These are phyloP conservation scores for Candida albicans DNA, from an alignment of 1,139 yeast species.

Conservation along the genomic window DNA sequence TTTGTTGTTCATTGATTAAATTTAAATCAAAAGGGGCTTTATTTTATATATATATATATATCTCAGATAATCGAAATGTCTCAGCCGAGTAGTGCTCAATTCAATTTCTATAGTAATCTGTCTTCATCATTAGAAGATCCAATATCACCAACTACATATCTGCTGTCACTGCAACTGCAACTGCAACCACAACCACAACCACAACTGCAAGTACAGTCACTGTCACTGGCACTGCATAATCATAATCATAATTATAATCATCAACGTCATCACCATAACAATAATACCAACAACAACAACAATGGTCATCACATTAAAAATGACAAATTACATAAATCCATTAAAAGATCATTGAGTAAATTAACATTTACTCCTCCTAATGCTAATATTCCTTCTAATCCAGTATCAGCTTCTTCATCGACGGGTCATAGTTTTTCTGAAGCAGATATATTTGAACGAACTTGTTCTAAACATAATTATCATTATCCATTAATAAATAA, in stretches of 20 bases:
- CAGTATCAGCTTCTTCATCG: slow-evolving; percentile 1
- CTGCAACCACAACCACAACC: neutral
- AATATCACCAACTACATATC: neutral
- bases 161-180: neutral
- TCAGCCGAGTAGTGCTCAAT: slow-evolving; percentile 4
- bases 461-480: slow-evolving; percentile 6
- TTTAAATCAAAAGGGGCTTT: too few species aligned
- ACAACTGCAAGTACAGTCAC: neutral
- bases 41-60: too few species aligned
- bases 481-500: slow-evolving; percentile 8
- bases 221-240: neutral
- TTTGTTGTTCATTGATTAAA: too few species aligned
- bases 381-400: neutral
- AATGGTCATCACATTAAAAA: slow-evolving; percentile 3
- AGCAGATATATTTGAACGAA: slow-evolving; percentile 17
- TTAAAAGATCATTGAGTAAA: slow-evolving; percentile 13
- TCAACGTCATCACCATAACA: neutral
- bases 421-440: slow-evolving; percentile 6
- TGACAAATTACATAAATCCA: slow-evolving; percentile 10
- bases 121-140: slow-evolving; percentile 10
- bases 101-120: slow-evolving; percentile 11
- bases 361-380: slow-evolving; percentile 12
- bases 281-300: neutral
- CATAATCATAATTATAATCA: neutral
- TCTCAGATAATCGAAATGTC: slow-evolving; percentile 4